These are phyloP conservation scores for Nitzschia putrida DNA, from an alignment of 108 stramenopile species.

Conservation along the genomic window DNA sequence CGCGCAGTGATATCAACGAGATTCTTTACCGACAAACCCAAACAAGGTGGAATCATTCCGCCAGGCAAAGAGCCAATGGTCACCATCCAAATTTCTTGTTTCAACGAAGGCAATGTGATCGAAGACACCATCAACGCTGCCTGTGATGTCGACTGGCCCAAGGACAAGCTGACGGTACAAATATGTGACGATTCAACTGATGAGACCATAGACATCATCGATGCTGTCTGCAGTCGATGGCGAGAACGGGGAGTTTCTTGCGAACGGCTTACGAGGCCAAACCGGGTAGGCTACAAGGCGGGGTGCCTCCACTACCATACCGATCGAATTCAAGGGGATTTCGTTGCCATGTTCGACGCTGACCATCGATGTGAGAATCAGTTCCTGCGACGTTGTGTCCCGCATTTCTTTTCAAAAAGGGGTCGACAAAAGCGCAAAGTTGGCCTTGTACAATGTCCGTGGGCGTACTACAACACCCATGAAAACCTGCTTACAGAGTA, in stretches of 20 bases:
- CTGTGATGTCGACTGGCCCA: constrained; percentile 33
- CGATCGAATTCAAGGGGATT: constrained; percentile 21
- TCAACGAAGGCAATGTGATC: constrained; percentile 34
- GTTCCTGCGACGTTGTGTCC: constrained; percentile 20
- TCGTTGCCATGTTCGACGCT: constrained; percentile 34
- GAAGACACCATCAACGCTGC: constrained; percentile 28
- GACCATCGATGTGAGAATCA: constrained; percentile 27
- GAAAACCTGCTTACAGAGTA: constrained; percentile 30
- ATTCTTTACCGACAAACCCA: not conserved
- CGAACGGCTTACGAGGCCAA: constrained; percentile 13
- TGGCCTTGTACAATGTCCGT: constrained; percentile 31
- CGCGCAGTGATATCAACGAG: not conserved
- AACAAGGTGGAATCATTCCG: not conserved
- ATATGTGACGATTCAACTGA: constrained; percentile 36
- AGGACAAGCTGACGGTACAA: constrained; percentile 24
- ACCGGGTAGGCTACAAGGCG: constrained; percentile 34
- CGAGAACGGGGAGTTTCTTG: constrained; percentile 6
- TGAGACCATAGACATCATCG: constrained; percentile 8
- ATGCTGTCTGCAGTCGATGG: not conserved
- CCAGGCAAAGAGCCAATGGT: constrained; percentile 25
- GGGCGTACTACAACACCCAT: constrained; percentile 39
- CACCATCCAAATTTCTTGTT: constrained; percentile 37
- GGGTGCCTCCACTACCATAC: constrained; percentile 17
- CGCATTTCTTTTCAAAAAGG: constrained; percentile 17
- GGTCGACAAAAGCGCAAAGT: constrained; percentile 9